Evolutionary conservation across 2,329 filamentous ascomycete genomes (phyloP), one percentile per base, ranked within the genome.

Genomic region (Fusarium sp.): DNA sequence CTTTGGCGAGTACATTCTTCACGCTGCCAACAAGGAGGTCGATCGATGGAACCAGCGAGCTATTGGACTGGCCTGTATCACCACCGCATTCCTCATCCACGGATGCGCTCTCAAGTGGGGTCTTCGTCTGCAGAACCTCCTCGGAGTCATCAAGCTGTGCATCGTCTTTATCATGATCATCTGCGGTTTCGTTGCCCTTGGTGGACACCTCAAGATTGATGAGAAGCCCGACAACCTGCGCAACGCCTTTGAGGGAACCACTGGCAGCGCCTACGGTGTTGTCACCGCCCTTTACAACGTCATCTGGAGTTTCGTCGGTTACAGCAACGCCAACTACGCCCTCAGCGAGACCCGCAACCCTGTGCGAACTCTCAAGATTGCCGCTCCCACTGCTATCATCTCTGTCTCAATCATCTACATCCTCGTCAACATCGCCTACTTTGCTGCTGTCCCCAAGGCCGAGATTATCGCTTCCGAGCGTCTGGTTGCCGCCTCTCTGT

Each of bases 221-320:
- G 73, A 81, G 34, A 86, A 87, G 72, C 86, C 87, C 7, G 77
- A 88, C 73, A 91, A 89, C 79, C 90, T 91, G 72, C 76, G 78
- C 66, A 83, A 89, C 59, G 85, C 88, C 11, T 92, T 91, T 65
- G 83, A 85, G 45, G 89, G 89, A 10, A 91, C 89, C 7, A 89
- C 86, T 1, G 86, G 86, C 9, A 89, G 85, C 68, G 84, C 87
- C 2, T 91, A 91, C 66, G 88, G 87, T 46, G 83, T 90, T 32
- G 88, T 90, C n/a, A 91, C 87, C 2, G 88, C 89, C 0, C 78
- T 92, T 0, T 91, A 90, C 81, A 91, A 91, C 69, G 88, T 91
- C 64, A 89, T 91, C 71, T 91, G 89, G 85, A 88, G 85, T 62
- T 92, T 88, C 71, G 85, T 89, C 67, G 89, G 89, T 23, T 90